Base-by-base conservation (phyloP, 2,329 filamentous ascomycete genomes). In the Ramularia endophylla region DNA sequence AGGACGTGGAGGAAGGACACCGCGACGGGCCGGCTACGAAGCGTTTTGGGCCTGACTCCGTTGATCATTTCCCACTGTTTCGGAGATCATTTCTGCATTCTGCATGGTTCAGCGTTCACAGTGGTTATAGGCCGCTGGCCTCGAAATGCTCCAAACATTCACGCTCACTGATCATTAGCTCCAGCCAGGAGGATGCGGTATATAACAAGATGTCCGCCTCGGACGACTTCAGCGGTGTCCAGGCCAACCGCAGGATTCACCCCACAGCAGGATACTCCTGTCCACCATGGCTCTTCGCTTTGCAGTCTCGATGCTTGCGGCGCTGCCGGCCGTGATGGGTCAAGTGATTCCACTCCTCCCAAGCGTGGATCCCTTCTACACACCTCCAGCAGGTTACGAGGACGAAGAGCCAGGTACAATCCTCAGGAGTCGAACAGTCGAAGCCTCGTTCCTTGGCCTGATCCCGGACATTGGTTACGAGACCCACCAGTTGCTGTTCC, bases 301-400 rank as follows among this genome's bases (percentile, higher is more conserved):
- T 11, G 22, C 22, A 25, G 22, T 25, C 22, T 25, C 22, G 6
- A 25, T 25, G 22, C 22, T 25, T 11, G 22, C 22, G 22, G 22
- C 22, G 6, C 22, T 25, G 6, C 22, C 22, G 22, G 22, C 22
- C n/a, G 29, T 18, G 29, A 33, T 36, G 33, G 33, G 13, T 16
- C 33, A 15, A 8, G 6, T 17, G 33, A 25, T 11, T 6, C 22
- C 22, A 6, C 22, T 25, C 22, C 12, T 2, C 17, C 54, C 53
- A 9, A 36, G 40, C 5, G 31, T 44, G 11, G 57, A 60, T 31
- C 56, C 55, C 2, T 60, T 60, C 47, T 60, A 60, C 19, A 8
- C 38, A 9, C 52, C 57, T 2, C 56, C 56, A 16, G 39, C 46
- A 31, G 54, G 54, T 16, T 55, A 54, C 41, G 48, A 48, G 27